These are phyloP conservation scores for Allium sativum DNA, from an alignment of 106 monocot species.

Conservation along the genomic window DNA sequence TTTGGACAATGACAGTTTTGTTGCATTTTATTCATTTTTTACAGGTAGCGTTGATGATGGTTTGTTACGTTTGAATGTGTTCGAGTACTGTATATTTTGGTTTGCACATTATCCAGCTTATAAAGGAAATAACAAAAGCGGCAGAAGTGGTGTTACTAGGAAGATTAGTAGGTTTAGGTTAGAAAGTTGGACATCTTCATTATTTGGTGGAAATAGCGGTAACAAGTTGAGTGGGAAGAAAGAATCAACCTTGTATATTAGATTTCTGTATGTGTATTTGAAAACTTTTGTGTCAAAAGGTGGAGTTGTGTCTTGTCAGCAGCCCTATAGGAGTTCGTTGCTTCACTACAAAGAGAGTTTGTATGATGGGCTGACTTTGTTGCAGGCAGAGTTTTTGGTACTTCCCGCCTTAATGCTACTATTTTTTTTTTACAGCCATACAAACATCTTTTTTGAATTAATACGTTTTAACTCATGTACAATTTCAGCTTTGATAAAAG, in stretches of 20 bases:
- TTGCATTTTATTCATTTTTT: constrained; percentile 51
- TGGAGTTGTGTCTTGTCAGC: constrained; percentile 26
- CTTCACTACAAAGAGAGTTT: constrained; percentile 45
- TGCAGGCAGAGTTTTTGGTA: constrained; percentile 72
- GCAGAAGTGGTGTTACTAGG: not conserved
- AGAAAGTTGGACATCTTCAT: constrained; percentile 60
- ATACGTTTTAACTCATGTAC: no score
- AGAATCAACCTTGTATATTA: constrained; percentile 49
- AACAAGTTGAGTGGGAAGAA: constrained; percentile 29
- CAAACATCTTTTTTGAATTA: no score
- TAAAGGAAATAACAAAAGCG: constrained; percentile 25
- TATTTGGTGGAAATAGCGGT: constrained; percentile 9
- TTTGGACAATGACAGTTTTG: constrained; percentile 14
- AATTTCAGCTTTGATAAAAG: no score
- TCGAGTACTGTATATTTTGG: constrained; percentile 93
- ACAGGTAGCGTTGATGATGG: constrained; percentile 35
- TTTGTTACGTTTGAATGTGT: constrained; percentile 62
- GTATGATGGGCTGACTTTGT: constrained; percentile 24
- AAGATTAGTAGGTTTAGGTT: constrained; percentile 34
- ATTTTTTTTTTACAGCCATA: no score
- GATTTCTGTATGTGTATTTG: constrained; percentile 63
- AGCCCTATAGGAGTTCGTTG: constrained; percentile 64
- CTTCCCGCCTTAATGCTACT: no score
- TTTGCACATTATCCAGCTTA: constrained; percentile 85
- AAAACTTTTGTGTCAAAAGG: constrained; percentile 45